Evolutionary conservation across 2,329 filamentous ascomycete genomes (phyloP).

Genomic region (Ceratocystis variospora): DNA sequence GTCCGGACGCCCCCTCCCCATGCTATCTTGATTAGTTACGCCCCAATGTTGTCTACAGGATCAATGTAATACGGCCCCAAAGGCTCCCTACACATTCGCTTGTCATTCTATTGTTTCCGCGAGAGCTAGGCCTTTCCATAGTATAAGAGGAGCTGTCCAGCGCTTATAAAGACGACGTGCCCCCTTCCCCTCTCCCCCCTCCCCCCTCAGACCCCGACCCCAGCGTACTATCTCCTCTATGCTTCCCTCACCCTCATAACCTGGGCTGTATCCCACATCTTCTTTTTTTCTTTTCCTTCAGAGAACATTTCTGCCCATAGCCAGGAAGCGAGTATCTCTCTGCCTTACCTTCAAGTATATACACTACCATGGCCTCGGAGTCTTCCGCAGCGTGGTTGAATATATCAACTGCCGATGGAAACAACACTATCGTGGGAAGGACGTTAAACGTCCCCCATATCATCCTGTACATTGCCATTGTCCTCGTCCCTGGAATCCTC

Average conservation of each 20-base stretch:
- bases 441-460: slow-evolving; percentile 31
- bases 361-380: slow-evolving; percentile 16
- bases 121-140: background rate
- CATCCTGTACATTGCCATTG: slow-evolving; percentile 33
- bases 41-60: background rate
- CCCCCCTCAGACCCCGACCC: no score
- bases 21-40: background rate
- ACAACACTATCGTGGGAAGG: slow-evolving; percentile 15
- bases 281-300: background rate
- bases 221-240: background rate
- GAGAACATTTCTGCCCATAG: background rate
- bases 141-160: background rate
- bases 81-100: background rate
- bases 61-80: background rate
- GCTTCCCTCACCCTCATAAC: background rate
- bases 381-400: slow-evolving; percentile 16
- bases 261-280: background rate
- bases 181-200: background rate
- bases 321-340: background rate
- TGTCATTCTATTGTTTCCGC: background rate
- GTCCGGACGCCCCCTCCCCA: background rate
- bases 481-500: slow-evolving; percentile 30
- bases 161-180: background rate
- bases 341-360: background rate
- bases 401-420: background rate